Evolutionary conservation across 1,284 basidiomycete genomes (phyloP), one percentile per base, ranked within the genome.

Genomic region (Schizopora paradoxa): DNA sequence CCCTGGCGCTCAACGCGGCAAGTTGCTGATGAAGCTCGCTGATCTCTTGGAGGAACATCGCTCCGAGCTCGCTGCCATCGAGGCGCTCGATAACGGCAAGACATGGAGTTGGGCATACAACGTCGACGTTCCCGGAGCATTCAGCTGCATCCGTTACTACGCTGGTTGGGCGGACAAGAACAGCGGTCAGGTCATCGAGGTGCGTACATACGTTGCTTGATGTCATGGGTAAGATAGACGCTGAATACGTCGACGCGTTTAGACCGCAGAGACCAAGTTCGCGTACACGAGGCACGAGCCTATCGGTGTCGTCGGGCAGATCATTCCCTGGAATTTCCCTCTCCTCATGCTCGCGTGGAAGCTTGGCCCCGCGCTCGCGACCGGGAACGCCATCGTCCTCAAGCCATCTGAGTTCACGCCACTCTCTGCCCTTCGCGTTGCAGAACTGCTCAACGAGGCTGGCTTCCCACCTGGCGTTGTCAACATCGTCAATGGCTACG

Each of bases 371-470:
- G 89, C 91, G 11, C 76, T 94, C 43, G 91, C 91, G 3, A 81
- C 82, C 1, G 92, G 92, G 49, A 91, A 90, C 73, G 67, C 77
- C 22, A 72, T 95, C 58, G 74, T 95, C 53, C 66, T 94, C 57
- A 94, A 96, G 72, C 85, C 92, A 5, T 91, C 89, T 19, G 92
- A 96, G 66, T 80, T 91, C 60, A 95, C 92, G 1, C 91, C 92
- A 14, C 75, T 96, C 38, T 85, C 86, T 14, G 86, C 88, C 26
- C 68, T 88, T 46, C 70, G 72, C 47, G 65, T 83, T 62, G 66
- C 68, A 36, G 56, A 61, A 18, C 70, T 86, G 51, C 61, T 68
- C 50, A 52, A 61, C 16, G 61, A 73, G 58, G 82, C 77, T 33
- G 82, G 82, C 47, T 72, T 85, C 65, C 82, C 82, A 29, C 68